Conservation (phyloP, 805 yeast species). For the Danielia oregonensis region DNA sequence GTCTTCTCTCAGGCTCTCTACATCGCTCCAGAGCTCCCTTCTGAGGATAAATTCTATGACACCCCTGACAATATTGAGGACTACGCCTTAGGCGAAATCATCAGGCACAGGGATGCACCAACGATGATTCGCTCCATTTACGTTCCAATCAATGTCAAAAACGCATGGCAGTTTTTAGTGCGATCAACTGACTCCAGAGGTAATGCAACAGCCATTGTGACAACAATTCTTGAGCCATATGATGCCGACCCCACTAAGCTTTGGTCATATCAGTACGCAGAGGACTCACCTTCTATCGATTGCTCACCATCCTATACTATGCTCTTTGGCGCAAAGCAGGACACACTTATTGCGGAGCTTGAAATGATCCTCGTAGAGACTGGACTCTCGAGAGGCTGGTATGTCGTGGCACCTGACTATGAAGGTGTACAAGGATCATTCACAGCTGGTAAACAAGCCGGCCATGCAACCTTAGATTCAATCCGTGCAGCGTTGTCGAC, state of each 20-base stretch:
- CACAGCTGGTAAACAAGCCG: constrained; percentile 31
- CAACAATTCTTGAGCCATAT: constrained; percentile 22
- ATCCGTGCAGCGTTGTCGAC: constrained; percentile 24
- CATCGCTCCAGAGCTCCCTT: constrained; percentile 4
- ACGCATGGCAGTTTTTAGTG: constrained; percentile 23
- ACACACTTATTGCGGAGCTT: constrained; percentile 14
- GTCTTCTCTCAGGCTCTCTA: neutral
- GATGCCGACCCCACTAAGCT: constrained; percentile 21
- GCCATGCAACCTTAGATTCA: constrained; percentile 27
- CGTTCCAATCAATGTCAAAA: constrained; percentile 8
- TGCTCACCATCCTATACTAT: constrained; percentile 22
- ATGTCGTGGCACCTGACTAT: constrained; percentile 32
- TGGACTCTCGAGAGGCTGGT: constrained; percentile 26
- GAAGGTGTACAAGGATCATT: constrained; percentile 32
- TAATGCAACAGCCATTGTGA: constrained; percentile 18
- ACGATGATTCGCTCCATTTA: constrained; percentile 7
- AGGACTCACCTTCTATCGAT: constrained; percentile 18
- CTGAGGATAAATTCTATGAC: constrained; percentile 9
- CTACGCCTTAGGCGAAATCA: constrained; percentile 9
- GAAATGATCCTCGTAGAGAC: constrained; percentile 14
- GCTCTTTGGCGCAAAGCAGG: constrained; percentile 11
- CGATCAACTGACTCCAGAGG: constrained; percentile 19
- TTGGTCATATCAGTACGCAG: constrained; percentile 18
- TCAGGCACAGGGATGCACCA: constrained; percentile 7
- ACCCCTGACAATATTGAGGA: constrained; percentile 5